These are phyloP conservation scores for Leptographium procerum DNA, from an alignment of 2,329 filamentous ascomycete genomes.

Conservation along the genomic window DNA sequence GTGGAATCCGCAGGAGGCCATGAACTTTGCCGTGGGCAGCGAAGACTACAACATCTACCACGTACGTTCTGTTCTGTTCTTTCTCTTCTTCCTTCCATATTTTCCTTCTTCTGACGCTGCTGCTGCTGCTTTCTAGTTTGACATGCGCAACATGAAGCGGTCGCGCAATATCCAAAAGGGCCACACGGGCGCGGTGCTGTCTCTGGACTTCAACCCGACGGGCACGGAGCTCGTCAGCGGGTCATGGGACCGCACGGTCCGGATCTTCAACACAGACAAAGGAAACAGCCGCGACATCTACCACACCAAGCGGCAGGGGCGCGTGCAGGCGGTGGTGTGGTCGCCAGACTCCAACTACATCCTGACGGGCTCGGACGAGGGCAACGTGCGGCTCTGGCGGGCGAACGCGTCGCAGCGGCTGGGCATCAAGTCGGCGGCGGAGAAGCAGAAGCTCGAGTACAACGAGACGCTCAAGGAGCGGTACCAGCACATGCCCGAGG, in stretches of 20 bases:
- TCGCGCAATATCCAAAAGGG: slow-evolving; percentile 16
- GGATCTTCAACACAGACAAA: slow-evolving; percentile 68
- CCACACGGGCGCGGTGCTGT: slow-evolving; percentile 66
- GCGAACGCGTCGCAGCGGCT: slow-evolving; percentile 72
- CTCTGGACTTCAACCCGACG: slow-evolving; percentile 88
- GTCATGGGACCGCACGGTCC: slow-evolving; percentile 77
- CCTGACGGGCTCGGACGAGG: slow-evolving; percentile 84
- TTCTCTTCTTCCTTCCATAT: no score
- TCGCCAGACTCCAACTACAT: slow-evolving; percentile 85
- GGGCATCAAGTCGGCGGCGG: slow-evolving; percentile 73
- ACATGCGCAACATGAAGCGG: slow-evolving; percentile 51
- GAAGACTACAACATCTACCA: slow-evolving; percentile 88
- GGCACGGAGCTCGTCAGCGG: slow-evolving; percentile 88
- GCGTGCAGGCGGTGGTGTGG: slow-evolving; percentile 44
- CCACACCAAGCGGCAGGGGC: slow-evolving; percentile 96
- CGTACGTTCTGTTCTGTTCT: slow-evolving; percentile 19
- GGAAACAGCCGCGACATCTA: slow-evolving; percentile 89
- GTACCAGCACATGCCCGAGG: slow-evolving; percentile 93
- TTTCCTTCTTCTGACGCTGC: background rate
- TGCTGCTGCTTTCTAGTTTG: slow-evolving; percentile 40
- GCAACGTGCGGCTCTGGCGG: slow-evolving; percentile 78
- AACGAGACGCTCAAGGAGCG: slow-evolving; percentile 72
- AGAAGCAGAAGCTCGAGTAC: slow-evolving; percentile 84
- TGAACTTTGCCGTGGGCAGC: slow-evolving; percentile 74
- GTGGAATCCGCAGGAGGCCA: slow-evolving; percentile 75